phyloP scores from a whole-genome alignment of 352 stramenopile genomes.

The Phytophthora constricta region DNA sequence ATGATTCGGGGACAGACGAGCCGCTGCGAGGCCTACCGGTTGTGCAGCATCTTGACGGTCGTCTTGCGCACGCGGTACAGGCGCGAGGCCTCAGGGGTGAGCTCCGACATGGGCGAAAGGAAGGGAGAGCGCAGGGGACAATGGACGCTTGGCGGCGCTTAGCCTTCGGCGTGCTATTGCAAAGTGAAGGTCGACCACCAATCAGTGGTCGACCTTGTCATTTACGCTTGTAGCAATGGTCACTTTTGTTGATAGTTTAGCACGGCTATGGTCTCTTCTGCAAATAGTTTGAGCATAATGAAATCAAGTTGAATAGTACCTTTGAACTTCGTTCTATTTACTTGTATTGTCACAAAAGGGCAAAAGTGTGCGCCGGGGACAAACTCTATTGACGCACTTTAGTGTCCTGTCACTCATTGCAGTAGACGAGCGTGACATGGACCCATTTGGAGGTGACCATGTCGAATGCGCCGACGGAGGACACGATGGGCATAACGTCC shows the following conservation, averaged over 20 bases:
- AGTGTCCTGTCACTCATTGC: constrained; percentile 24
- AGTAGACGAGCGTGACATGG: constrained; percentile 46
- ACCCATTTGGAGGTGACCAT: constrained; percentile 44
- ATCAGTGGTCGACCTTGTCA: no score
- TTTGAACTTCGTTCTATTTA: no score
- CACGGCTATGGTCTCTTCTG: no score
- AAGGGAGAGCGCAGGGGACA: background rate
- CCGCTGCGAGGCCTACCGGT: constrained; percentile 76
- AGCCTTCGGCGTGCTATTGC: background rate
- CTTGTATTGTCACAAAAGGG: no score
- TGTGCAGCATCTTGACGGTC: constrained; percentile 95
- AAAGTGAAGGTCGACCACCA: background rate
- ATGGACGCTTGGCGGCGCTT: constrained; percentile 2
- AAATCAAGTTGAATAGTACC: no score
- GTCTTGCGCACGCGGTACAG: constrained; percentile 96
- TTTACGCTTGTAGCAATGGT: no score
- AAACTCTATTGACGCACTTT: constrained; percentile 5
- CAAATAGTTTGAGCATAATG: no score
- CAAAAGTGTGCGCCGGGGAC: no score
- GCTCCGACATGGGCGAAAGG: constrained; percentile 59
- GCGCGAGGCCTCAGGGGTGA: constrained; percentile 84
- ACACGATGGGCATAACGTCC: constrained; percentile 75
- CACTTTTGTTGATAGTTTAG: no score
- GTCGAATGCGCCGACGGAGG: constrained; percentile 49
- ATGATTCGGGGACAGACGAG: no score